Evolutionary conservation across 257 asterid genomes (phyloP).

Genomic region (Perilla frutescens): DNA sequence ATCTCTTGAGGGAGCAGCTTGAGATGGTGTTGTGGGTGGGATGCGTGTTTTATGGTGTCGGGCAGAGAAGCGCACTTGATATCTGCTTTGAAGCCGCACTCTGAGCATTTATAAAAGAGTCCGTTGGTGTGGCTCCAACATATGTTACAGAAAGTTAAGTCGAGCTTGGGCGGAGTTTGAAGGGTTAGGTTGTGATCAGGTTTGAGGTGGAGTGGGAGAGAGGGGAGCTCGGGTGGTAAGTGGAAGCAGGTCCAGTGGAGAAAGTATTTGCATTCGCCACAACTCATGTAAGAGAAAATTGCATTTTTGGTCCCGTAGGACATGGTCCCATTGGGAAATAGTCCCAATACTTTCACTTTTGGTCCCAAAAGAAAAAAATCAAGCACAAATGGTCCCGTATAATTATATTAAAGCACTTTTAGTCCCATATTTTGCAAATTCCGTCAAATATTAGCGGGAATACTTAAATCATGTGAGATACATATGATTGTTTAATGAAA

Average conservation of each 20-base stretch:
- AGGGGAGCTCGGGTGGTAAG: neutral
- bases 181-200: neutral
- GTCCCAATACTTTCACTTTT: too few species aligned
- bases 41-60: neutral
- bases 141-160: neutral
- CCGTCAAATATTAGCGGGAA: too few species aligned
- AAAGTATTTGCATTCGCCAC: slow-evolving; percentile 17
- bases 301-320: too few species aligned
- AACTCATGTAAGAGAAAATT: slow-evolving; percentile 16
- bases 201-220: neutral
- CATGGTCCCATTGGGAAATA: too few species aligned
- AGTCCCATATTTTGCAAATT: too few species aligned
- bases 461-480: too few species aligned
- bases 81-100: slow-evolving; percentile 9
- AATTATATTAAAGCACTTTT: too few species aligned
- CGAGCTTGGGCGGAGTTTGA: neutral
- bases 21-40: slow-evolving; percentile 4
- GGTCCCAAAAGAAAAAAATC: too few species aligned
- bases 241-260: slow-evolving; percentile 27
- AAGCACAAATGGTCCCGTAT: too few species aligned
- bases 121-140: neutral
- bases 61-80: slow-evolving; percentile 28
- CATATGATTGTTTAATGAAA: too few species aligned
- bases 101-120: neutral
- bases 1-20: neutral